Conservation (phyloP, 306 rosid species). For the Trifolium repens region DNA sequence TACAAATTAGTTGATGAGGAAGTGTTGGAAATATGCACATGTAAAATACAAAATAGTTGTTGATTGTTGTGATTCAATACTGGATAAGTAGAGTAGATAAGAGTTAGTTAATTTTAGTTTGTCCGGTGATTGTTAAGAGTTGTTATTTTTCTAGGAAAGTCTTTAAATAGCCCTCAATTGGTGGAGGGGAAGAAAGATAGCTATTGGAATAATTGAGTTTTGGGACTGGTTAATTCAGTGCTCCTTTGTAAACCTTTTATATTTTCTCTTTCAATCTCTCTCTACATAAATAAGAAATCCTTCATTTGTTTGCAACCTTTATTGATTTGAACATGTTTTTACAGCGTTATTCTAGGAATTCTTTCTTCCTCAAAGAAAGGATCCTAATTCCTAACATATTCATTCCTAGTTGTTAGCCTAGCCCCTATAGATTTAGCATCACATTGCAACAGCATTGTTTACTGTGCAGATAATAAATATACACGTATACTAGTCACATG, state of each 20-base stretch:
- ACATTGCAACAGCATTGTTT: not conserved
- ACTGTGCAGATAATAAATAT: constrained; percentile 7
- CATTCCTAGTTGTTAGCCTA: constrained; percentile 6
- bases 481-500: not conserved
- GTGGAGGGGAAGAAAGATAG: not conserved
- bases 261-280: constrained; percentile 1
- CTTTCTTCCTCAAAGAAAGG: not conserved
- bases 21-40: not conserved
- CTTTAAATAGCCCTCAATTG: constrained; percentile 5
- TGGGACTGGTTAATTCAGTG: constrained; percentile 9
- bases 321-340: not conserved
- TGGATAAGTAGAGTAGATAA: not conserved
- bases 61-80: not conserved
- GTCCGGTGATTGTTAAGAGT: not conserved
- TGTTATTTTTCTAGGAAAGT: not conserved
- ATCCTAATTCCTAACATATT: not conserved
- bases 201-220: not conserved
- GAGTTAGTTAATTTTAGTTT: not conserved
- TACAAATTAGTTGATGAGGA: not conserved
- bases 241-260: not conserved
- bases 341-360: not conserved
- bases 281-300: not conserved
- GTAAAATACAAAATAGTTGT: not conserved
- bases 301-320: not conserved
- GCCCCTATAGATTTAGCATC: not conserved